Evolutionary conservation across 768 basidiomycete species (phyloP), one percentile per base, ranked within the genome.

Genomic region (Lactarius evosmus): DNA sequence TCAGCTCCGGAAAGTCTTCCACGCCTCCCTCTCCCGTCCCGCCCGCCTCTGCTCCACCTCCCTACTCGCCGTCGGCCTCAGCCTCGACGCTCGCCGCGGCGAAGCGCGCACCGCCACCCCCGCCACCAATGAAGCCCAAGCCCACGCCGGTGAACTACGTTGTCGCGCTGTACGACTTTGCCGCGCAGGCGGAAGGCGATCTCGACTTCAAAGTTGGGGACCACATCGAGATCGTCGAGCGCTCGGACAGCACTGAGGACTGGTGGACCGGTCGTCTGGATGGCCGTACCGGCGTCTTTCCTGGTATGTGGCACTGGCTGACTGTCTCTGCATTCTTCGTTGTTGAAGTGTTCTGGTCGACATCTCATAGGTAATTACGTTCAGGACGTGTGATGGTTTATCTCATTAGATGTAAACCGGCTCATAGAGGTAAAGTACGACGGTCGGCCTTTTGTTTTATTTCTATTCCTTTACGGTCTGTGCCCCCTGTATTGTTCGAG

Each of bases 261-360:
- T 98, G 95, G 95, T 98, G 96, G 96, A 97, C 95, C 30, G 95
- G 96, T 7, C 82, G 84, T 70, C 58, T 96, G 69, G 86, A 92
- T 67, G 94, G 94, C 7, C 73, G 74, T 66, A 85, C 92, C 73
- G 95, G 95, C 8, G 89, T 95, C 17, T 98, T 98, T 77, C 96
- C 95, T 60, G 92, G 91, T 83, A 77, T 73, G 75, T 77, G 38
- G 17, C 51, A 55, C 32, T 11, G 40, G 7, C 40, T 7, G 17
- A 19, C 22, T 30, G 0, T 17, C 2, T 1, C 3, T n/a, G 27
- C 50, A n/a, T 46, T 12, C 27, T 17, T 3, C 12, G 44, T 22
- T 22, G 14, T 33, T 25, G 41, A 7, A 32, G 17, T 38, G 40
- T 33, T 32, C 59, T 61, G 50, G 59, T 19, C 33, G 38, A 4